These are phyloP conservation scores for Coniochaeta sp. DNA, from an alignment of 2,329 filamentous ascomycete genomes.

Conservation along the genomic window DNA sequence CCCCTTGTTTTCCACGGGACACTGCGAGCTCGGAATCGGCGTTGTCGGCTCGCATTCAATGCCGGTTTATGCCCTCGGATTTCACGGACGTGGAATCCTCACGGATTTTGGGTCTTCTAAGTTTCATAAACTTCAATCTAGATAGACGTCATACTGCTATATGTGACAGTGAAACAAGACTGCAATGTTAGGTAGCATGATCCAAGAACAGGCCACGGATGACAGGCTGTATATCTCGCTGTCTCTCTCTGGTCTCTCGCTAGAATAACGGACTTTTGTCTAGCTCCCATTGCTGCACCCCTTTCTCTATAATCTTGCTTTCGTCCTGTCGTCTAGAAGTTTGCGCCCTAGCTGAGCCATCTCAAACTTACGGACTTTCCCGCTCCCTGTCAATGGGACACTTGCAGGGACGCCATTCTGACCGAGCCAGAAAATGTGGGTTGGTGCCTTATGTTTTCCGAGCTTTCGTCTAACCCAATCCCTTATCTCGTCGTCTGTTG, in stretches of 20 bases:
- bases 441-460: constrained; percentile 62
- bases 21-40: constrained; percentile 14
- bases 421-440: constrained; percentile 71
- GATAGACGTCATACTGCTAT: no score
- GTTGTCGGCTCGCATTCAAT: not conserved
- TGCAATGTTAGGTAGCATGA: no score
- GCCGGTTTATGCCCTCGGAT: not conserved
- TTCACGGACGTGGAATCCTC: no score
- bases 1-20: constrained; percentile 2
- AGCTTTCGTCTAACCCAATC: constrained; percentile 56
- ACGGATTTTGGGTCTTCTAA: not conserved
- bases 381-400: constrained; percentile 63
- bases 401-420: constrained; percentile 45
- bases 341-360: constrained; percentile 50
- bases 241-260: no score
- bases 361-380: constrained; percentile 63
- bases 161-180: no score
- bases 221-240: no score
- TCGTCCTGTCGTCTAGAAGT: constrained; percentile 39
- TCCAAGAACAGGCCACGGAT: no score
- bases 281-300: no score
- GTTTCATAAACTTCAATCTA: not conserved
- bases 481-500: constrained; percentile 46
- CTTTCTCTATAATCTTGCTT: constrained; percentile 28
- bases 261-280: no score